Evolutionary conservation across 2,329 filamentous ascomycete genomes (phyloP), one percentile per base, ranked within the genome.

Genomic region (Neocucurbitaria cava): DNA sequence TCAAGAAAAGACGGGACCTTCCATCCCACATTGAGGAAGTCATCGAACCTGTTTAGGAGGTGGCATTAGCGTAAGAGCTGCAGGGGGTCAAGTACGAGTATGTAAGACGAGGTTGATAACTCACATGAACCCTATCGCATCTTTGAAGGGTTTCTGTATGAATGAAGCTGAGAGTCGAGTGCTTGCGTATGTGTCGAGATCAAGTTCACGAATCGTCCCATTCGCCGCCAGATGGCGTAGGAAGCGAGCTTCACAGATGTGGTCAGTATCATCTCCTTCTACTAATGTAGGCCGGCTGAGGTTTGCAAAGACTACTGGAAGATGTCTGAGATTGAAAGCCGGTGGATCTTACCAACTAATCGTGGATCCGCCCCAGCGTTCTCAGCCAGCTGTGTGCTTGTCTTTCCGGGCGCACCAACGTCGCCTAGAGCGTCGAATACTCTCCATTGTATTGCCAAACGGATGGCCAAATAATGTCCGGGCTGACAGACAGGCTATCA

Each of bases 11-110:
- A 57, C 5, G 54, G 54, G 3, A 57, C 49, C 30, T 49, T 53
- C 54, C 54, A 57, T 15, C 54, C 54, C 13, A 57, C 54, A 41
- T 49, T 47, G 45, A 53, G 53, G 46, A 56, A 56, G 41, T 56
- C 54, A 18, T 56, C 54, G 13, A 46, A 56, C 48, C 53, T 56
- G 15, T 41, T 18, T 7, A 13, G 20, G 8, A 24, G n/a, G 26
- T 13, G 2, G 30, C 11, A 33, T 55, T 18, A 51, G 47, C 21
- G 31, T 0, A 18, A 23, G 36, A 39, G 36, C 36, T 21, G 23
- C 8, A 20, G 17, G 18, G n/a, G 23, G 10, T 3, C 36, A 15
- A 17, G 6, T 39, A 10, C 18, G 30, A 21, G 11, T 21, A 24
- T 33, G 26, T 21, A 21, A 13, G 28, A 7, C n/a, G n/a, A 24